Evolutionary conservation across 805 yeast species (phyloP).

Genomic region (Sugiyamaella qingdaonensis): DNA sequence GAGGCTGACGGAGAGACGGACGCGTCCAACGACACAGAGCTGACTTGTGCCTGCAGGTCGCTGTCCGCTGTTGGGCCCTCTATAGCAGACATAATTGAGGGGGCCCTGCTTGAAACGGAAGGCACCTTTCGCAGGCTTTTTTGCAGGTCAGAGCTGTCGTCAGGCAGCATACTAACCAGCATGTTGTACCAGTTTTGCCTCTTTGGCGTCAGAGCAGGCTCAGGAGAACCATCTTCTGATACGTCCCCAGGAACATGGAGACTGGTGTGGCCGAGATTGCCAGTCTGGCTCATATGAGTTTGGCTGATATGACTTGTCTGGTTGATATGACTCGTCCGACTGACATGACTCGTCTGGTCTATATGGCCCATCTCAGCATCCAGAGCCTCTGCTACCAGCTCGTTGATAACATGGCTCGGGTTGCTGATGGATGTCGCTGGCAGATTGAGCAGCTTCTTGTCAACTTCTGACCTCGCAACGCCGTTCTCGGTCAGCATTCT

Average conservation of each 20-base stretch:
- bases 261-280: too few relatives aligned
- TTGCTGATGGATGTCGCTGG: conserved; percentile 18
- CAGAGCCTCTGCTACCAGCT: conserved; percentile 24
- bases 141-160: not conserved
- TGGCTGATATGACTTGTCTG: too few relatives aligned
- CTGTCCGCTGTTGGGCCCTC: not conserved
- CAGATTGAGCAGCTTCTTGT: conserved; percentile 23
- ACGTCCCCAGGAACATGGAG: not conserved
- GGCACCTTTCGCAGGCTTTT: not conserved
- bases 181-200: not conserved
- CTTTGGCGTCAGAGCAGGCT: not conserved
- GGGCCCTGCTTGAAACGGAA: not conserved
- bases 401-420: conserved; percentile 22
- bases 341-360: not conserved
- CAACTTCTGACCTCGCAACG: conserved; percentile 27
- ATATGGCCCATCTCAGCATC: conserved; percentile 1
- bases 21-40: not conserved
- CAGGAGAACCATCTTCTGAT: not conserved
- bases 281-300: too few relatives aligned
- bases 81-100: not conserved
- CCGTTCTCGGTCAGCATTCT: conserved; percentile 28
- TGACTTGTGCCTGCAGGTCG: not conserved
- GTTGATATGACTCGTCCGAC: too few relatives aligned
- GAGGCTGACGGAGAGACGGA: not conserved
- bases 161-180: not conserved